Evolutionary conservation across 495 filamentous ascomycete species (phyloP).

Genomic region (Talaromyces proteolyticus): DNA sequence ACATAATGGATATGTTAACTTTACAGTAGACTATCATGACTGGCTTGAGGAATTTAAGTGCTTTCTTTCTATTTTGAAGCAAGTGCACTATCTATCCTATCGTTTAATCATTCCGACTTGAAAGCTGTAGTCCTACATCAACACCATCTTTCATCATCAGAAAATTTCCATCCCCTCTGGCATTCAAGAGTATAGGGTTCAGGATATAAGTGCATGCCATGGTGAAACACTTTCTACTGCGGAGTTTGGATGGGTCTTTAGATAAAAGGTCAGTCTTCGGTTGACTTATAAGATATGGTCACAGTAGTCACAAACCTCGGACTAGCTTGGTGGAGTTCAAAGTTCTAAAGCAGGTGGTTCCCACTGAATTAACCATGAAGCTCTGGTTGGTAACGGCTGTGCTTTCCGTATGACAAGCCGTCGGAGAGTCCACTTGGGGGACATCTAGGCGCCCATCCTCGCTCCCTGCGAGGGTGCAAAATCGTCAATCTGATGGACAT

Average conservation of each 20-base stretch:
- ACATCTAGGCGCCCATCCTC: conserved; percentile 79
- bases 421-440: conserved; percentile 56
- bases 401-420: conserved; percentile 45
- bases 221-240: conserved; percentile 11
- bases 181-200: not conserved
- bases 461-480: conserved; percentile 80
- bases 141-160: not conserved
- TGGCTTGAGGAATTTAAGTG: too few relatives aligned
- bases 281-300: not conserved
- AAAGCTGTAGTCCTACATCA: not conserved
- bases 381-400: conserved; percentile 29
- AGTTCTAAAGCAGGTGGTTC: conserved; percentile 21
- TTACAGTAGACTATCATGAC: too few relatives aligned
- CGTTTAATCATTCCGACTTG: not conserved
- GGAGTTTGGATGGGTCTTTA: conserved; percentile 44
- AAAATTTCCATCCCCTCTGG: not conserved
- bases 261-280: not conserved
- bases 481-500: conserved; percentile 72
- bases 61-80: not conserved
- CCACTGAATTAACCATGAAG: conserved; percentile 27
- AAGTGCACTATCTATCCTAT: not conserved
- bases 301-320: conserved; percentile 22
- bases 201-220: conserved; percentile 6
- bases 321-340: conserved; percentile 30
- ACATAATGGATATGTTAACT: not conserved